These are phyloP conservation scores for Linnemannia elongata DNA, from an alignment of 192 early-diverging fungal genomes.

Conservation along the genomic window DNA sequence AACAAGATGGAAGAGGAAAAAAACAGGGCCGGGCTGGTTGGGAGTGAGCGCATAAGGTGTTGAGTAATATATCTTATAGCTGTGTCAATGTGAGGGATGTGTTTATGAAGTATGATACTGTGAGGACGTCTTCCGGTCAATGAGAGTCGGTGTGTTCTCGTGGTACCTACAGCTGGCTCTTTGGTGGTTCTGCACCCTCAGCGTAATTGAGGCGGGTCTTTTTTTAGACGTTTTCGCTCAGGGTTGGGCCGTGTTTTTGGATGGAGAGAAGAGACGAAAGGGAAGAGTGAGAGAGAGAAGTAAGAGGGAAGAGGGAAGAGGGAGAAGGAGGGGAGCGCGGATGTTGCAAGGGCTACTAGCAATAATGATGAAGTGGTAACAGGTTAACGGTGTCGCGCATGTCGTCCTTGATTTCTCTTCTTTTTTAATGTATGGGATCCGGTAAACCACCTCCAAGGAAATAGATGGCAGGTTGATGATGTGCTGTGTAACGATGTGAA, in stretches of 20 bases:
- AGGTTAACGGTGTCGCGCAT: neutral
- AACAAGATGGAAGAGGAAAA: neutral
- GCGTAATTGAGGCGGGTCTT: neutral
- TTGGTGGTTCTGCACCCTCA: neutral
- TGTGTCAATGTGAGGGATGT: neutral
- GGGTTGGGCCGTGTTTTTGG: neutral
- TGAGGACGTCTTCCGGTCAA: neutral
- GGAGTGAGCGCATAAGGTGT: neutral
- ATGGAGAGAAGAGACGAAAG: neutral
- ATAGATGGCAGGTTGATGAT: neutral
- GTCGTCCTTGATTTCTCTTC: neutral
- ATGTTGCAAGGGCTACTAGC: conserved; percentile 4
- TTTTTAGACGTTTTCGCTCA: neutral
- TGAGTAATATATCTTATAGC: neutral
- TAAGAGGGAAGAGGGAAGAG: neutral
- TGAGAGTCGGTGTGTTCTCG: conserved; percentile 5
- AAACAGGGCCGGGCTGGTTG: neutral
- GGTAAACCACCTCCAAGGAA: neutral
- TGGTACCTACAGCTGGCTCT: neutral
- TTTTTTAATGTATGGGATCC: neutral
- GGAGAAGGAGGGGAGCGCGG: neutral
- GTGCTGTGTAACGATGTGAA: neutral
- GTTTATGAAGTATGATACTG: no score
- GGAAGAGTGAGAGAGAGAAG: neutral
- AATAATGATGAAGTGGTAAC: neutral